These are phyloP conservation scores for Urostyla sp. DNA, from an alignment of 73 alveolate species.

Conservation along the genomic window DNA sequence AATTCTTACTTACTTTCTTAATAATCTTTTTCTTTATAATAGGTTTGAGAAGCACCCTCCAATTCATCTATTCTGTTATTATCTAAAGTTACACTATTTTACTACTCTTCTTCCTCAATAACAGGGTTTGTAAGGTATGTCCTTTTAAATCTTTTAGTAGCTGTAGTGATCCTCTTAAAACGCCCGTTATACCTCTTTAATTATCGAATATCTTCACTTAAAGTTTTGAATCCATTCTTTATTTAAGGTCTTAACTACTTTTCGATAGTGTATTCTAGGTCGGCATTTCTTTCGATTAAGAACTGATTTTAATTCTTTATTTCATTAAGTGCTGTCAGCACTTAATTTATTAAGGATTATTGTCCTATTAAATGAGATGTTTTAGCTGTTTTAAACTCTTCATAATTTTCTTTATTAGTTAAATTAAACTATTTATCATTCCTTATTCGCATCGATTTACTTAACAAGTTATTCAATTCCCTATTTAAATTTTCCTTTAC, in stretches of 20 bases:
- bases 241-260: constrained; percentile 8
- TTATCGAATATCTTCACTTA: constrained; percentile 14
- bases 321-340: constrained; percentile 2
- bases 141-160: not conserved
- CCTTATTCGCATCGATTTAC: not conserved
- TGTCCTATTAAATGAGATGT: not conserved
- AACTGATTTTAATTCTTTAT: constrained; percentile 9
- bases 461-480: not conserved
- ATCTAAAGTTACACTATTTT: not conserved
- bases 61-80: not conserved
- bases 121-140: not conserved
- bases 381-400: not conserved
- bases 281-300: constrained; percentile 31
- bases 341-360: not conserved
- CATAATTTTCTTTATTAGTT: not conserved
- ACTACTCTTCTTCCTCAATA: not conserved
- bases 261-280: constrained; percentile 7
- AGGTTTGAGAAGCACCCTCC: not conserved
- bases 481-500: not conserved
- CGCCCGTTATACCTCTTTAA: not conserved
- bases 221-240: constrained; percentile 6
- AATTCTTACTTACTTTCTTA: not conserved
- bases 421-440: not conserved
- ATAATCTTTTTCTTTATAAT: not conserved
- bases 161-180: not conserved